phyloP scores from a whole-genome alignment of 2,329 filamentous ascomycete species.

The Cladosporium sphaerospermum region DNA sequence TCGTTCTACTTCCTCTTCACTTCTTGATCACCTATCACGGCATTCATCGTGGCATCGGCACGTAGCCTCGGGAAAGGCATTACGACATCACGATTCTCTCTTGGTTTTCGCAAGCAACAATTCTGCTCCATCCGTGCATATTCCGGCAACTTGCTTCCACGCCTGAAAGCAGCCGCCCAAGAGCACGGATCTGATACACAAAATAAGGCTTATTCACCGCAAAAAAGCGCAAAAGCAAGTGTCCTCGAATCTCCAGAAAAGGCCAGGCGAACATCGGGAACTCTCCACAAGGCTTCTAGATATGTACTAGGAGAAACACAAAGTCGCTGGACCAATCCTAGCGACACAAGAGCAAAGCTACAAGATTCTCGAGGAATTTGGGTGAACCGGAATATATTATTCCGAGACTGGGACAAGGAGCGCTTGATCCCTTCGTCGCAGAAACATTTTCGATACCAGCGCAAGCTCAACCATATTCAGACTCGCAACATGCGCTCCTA shows the following conservation, averaged over 20 bases:
- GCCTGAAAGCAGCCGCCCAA: not conserved
- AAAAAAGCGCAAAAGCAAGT: not conserved
- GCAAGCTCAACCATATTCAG: not conserved
- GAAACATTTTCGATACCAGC: not conserved
- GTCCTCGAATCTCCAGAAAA: not conserved
- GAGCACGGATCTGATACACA: not conserved
- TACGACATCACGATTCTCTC: constrained; percentile 8
- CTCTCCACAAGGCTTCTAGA: constrained; percentile 1
- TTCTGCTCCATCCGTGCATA: constrained; percentile 1
- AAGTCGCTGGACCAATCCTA: constrained; percentile 4
- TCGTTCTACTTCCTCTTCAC: not conserved
- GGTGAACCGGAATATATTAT: not conserved
- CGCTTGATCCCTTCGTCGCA: constrained; percentile 1
- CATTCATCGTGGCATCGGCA: constrained; percentile 2
- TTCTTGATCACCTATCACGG: not conserved
- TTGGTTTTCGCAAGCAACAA: not conserved
- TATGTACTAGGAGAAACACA: constrained; percentile 5
- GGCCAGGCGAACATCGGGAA: not conserved
- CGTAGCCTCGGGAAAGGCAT: constrained; percentile 3
- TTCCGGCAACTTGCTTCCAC: constrained; percentile 1
- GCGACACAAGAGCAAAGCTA: not conserved
- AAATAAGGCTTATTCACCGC: not conserved
- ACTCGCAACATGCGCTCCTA: constrained; percentile 58
- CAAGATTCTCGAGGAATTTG: not conserved
- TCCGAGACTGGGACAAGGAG: not conserved